Percentiles rank a stretch among this genome's conserved stretches.
Evolutionary conservation across 768 basidiomycete genomes (phyloP).

Genomic region (Leccinum boreale): DNA sequence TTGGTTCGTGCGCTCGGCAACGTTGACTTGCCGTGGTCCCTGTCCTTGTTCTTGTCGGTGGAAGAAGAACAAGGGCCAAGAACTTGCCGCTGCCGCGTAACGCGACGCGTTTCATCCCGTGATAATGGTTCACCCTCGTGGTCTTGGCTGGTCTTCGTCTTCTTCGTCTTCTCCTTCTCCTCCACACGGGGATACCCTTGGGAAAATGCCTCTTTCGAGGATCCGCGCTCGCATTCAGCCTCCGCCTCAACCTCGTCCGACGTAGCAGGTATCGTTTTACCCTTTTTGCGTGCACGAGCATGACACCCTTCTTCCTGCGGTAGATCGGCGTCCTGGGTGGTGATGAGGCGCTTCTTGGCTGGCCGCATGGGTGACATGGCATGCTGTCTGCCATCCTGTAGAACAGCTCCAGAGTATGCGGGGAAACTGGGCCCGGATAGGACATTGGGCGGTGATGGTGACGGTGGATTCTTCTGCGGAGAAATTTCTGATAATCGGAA

Average conservation of each 20-base stretch:
- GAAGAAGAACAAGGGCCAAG: background rate
- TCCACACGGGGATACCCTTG: conserved; percentile 1
- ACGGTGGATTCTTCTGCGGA: conserved; percentile 28
- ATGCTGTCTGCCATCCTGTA: conserved; percentile 17
- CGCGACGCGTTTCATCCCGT: conserved; percentile 4
- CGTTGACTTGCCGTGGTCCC: background rate
- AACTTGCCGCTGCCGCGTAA: background rate
- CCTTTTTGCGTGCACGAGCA: conserved; percentile 29
- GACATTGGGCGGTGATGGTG: conserved; percentile 6
- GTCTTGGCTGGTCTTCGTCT: background rate
- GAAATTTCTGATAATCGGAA: conserved; percentile 54
- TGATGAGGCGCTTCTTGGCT: conserved; percentile 46
- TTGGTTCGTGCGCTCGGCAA: conserved; percentile 30
- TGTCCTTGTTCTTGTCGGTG: background rate
- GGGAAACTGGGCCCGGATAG: conserved; percentile 1
- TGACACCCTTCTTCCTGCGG: conserved; percentile 12
- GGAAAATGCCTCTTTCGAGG: conserved; percentile 13
- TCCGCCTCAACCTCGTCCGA: background rate
- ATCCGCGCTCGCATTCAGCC: conserved; percentile 13
- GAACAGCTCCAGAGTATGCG: conserved; percentile 7
- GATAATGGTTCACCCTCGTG: conserved; percentile 6
- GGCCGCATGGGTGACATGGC: conserved; percentile 40
- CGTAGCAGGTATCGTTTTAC: conserved; percentile 20
- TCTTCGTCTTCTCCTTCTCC: background rate
- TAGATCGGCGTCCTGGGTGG: conserved; percentile 25